Base-by-base conservation (phyloP, 768 basidiomycete genomes). In the Strobilomyces confusus region DNA sequence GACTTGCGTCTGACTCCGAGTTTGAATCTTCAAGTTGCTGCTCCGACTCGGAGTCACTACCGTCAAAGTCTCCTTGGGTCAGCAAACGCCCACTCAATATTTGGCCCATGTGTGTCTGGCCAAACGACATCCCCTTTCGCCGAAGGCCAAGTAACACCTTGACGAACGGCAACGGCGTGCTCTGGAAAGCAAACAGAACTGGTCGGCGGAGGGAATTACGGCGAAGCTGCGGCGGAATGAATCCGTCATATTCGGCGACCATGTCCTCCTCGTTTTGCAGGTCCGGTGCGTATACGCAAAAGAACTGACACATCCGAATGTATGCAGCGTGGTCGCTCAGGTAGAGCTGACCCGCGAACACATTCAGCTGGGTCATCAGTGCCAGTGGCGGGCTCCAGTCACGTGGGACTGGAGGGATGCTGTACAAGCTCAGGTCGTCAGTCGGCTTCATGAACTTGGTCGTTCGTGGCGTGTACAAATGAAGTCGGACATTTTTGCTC, bases 201-300 rank as follows among this genome's bases (percentile, higher is more conserved):
- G 32, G 32, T 32, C 32, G 45, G n/a, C 47, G 9, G n/a, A 37
- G 33, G 8, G 30, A 17, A 6, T 44, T 30, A 14, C 32, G 43
- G 20, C 51, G 51, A 4, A 37, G n/a, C 20, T 54, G 13, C 3
- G 52, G 60, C 9, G 20, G 38, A n/a, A 66, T 59, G 37, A 64
- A 69, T 3, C 67, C 61, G 9, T 62, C 62, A 4, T 42, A 44
- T 19, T 57, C 44, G 3, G 58, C 30, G 2, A 38, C 14, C 44
- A 79, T 74, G 11, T 20, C 11, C 57, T 77, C 76, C 2, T 74
- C 75, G 3, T 73, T 77, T 30, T 78, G 72, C 70, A 66, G 77
- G 3, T 79, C 74, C 11, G 61, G 70, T 6, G 77, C 69, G 8
- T 65, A 56, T 12, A 77, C 20, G 4, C 77, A 71, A 29, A 80